Evolutionary conservation across 257 asterid species (phyloP).

Genomic region (Agastache rugosa): DNA sequence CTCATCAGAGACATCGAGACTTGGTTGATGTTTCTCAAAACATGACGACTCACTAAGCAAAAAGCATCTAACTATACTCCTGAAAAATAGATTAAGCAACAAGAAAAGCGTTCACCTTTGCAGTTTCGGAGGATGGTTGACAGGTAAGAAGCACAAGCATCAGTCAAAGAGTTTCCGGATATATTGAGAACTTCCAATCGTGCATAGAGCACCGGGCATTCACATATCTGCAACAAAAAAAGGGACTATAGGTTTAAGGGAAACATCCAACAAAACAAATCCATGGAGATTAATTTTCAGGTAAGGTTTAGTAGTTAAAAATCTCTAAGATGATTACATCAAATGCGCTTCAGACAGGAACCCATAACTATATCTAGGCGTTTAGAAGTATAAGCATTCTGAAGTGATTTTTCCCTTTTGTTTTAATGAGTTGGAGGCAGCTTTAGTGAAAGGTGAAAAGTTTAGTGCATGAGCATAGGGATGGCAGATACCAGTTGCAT

Average conservation of each 20-base stretch:
- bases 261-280: slow-evolving; percentile 24
- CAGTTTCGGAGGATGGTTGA: slow-evolving; percentile 76
- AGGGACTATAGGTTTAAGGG: slow-evolving; percentile 14
- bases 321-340: background rate
- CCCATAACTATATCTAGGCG: background rate
- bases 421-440: background rate
- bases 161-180: slow-evolving; percentile 86
- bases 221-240: slow-evolving; percentile 67
- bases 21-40: slow-evolving; percentile 9
- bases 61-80: background rate
- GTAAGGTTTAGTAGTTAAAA: slow-evolving; percentile 2
- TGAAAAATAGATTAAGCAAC: slow-evolving; percentile 24
- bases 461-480: background rate
- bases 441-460: background rate
- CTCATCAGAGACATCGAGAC: slow-evolving; percentile 13
- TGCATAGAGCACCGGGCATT: slow-evolving; percentile 70
- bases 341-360: slow-evolving; percentile 1
- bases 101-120: slow-evolving; percentile 61
- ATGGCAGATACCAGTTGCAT: background rate
- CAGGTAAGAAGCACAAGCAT: slow-evolving; percentile 88
- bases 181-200: slow-evolving; percentile 91
- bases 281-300: slow-evolving; percentile 4
- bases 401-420: background rate
- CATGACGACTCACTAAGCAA: slow-evolving; percentile 23
- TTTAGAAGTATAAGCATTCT: slow-evolving; percentile 3